These are phyloP conservation scores for Cladosporium oxysporum DNA, from an alignment of 2,329 filamentous ascomycete species.

Conservation along the genomic window DNA sequence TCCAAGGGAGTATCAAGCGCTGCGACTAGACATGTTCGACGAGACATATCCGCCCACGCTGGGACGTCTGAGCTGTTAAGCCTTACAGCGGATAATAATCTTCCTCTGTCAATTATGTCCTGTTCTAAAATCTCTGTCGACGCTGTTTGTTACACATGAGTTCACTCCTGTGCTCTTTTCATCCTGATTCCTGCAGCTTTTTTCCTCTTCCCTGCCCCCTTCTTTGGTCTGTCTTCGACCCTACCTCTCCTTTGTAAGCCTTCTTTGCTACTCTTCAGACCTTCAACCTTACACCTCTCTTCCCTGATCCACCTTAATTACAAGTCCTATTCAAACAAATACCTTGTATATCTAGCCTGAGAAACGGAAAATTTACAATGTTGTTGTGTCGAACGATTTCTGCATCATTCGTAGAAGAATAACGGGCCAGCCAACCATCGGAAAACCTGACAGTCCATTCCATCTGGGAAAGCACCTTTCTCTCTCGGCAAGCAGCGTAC, in stretches of 20 bases:
- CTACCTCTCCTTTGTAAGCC: not conserved
- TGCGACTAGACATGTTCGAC: too few relatives aligned
- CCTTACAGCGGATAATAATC: too few relatives aligned
- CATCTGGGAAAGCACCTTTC: conserved; percentile 6
- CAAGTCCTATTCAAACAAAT: conserved; percentile 1
- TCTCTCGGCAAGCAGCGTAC: not conserved
- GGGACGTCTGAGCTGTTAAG: too few relatives aligned
- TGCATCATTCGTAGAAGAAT: not conserved
- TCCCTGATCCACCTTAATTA: not conserved
- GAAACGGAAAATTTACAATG: not conserved
- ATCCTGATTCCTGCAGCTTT: not conserved
- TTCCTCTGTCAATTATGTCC: too few relatives aligned
- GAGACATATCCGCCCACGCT: too few relatives aligned
- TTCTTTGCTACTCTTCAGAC: not conserved
- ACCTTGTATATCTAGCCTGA: not conserved
- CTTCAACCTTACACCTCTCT: not conserved
- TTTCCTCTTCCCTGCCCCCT: not conserved
- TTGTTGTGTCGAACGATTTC: not conserved
- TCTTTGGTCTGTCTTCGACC: not conserved
- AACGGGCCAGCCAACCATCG: not conserved
- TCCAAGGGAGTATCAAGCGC: too few relatives aligned
- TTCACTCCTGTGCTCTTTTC: not conserved
- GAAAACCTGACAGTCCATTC: not conserved
- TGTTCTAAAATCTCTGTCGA: too few relatives aligned
- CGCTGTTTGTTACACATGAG: too few relatives aligned